Percentiles rank a stretch among this genome's conserved stretches.
These are phyloP conservation scores for Cardamine resedifolia DNA, from an alignment of 345 rosid species.

Conservation along the genomic window DNA sequence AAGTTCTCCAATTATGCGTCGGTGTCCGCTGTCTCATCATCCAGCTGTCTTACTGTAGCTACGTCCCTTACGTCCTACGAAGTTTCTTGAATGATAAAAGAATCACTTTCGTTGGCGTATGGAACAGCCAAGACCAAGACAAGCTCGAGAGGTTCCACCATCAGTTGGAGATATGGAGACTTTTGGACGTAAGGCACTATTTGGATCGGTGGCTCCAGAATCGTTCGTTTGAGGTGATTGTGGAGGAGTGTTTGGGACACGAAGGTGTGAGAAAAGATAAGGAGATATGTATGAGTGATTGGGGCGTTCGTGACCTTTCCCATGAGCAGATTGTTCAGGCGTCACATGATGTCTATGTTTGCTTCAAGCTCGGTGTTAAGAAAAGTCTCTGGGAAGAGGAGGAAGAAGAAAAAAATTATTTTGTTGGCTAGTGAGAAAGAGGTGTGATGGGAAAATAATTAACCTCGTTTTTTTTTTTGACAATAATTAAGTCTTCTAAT, in stretches of 20 bases:
- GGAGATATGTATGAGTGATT: neutral
- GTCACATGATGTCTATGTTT: conserved; percentile 2
- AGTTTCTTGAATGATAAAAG: neutral
- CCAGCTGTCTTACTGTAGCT: neutral
- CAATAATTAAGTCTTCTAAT: neutral
- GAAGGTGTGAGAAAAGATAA: neutral
- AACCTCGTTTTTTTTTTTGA: neutral
- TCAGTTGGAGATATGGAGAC: neutral
- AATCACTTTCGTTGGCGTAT: neutral
- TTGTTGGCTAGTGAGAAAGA: neutral
- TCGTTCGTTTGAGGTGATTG: neutral
- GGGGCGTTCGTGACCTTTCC: neutral
- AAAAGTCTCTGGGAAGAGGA: neutral
- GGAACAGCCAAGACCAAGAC: neutral
- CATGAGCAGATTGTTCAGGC: neutral
- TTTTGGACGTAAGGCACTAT: neutral
- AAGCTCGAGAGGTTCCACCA: neutral
- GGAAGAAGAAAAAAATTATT: too few relatives aligned
- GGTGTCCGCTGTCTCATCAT: neutral
- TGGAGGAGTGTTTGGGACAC: neutral
- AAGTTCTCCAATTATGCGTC: neutral
- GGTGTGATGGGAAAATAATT: neutral
- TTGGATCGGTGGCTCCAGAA: neutral
- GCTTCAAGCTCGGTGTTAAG: conserved; percentile 1
- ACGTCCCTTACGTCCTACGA: neutral